A percentile compares a stretch with the other conserved stretches of the same genome.
Evolutionary conservation across 306 rosid species (phyloP).

Genomic region (Erythrophleum fordii): DNA sequence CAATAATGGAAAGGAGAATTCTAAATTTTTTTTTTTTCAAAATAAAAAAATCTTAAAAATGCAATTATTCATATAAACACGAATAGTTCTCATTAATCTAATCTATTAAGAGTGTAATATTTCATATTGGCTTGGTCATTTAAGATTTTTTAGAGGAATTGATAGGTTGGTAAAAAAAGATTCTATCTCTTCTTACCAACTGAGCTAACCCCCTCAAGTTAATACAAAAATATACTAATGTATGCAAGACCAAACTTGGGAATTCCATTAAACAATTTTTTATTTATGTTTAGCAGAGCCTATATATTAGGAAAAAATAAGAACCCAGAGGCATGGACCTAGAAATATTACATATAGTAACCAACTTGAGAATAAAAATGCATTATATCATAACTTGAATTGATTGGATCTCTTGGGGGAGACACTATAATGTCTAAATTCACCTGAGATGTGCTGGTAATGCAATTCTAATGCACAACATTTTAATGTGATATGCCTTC

Average conservation of each 20-base stretch:
- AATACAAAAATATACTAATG: neutral
- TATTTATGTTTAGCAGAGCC: neutral
- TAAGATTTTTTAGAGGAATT: neutral
- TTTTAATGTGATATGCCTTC: too few species aligned
- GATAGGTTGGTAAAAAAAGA: neutral
- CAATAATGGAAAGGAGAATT: neutral
- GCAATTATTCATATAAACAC: neutral
- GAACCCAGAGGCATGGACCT: neutral
- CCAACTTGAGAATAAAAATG: too few species aligned
- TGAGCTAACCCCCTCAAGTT: neutral
- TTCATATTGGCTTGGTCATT: neutral
- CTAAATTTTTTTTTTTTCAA: neutral
- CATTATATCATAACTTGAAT: too few species aligned
- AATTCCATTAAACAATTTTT: neutral
- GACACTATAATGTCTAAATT: too few species aligned
- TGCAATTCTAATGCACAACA: too few species aligned
- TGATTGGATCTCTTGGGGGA: too few species aligned
- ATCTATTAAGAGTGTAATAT: neutral
- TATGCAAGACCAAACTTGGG: neutral
- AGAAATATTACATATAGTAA: neutral
- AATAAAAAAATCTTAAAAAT: neutral
- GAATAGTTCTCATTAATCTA: neutral
- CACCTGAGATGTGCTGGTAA: too few species aligned
- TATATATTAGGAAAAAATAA: neutral
- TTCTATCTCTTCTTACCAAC: neutral